Base-by-base conservation (phyloP, 2,329 filamentous ascomycete species). In the Neodidymelliopsis sp. region DNA sequence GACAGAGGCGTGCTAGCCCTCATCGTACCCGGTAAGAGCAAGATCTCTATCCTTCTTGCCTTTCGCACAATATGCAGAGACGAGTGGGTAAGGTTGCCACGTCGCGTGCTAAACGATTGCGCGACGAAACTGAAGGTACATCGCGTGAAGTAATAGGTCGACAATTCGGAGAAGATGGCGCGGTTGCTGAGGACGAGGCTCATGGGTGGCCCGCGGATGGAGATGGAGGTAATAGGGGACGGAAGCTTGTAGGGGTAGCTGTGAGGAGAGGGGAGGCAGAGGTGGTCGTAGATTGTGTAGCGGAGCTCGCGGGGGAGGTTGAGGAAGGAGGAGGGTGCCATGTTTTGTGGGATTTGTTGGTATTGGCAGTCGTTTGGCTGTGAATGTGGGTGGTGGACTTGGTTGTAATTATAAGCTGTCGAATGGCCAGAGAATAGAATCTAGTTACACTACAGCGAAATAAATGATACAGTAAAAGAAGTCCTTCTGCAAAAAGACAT, bases 281-380 rank as follows among this genome's bases (percentile, higher is more conserved):
- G 49, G 10, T 50, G 18, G 29, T 57, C 51, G 51, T 57, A 60
- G 13, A 60, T 52, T 16, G 52, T 24, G 35, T 57, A 53, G 31
- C 56, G 57, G 12, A 60, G 48, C 15, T 60, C 57, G 22, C 16
- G 16, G 3, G 57, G 56, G 12, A 60, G 54, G 20, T 29, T 13
- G 1, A 60, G 44, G 31, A 60, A 28, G 7, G 9, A 9, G 24
- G 37, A 10, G 10, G 27, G 12, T 23, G 24, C 20, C 24, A 28
- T 38, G 6, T n/a, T 24, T 5, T n/a, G 12, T 15, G 15, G 8
- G 15, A 19, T 20, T 18, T 24, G 6, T 3, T 36, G 33, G 20
- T 4, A 13, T 23, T 25, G 10, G 9, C 11, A 16, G 3, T 37
- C 20, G 34, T 25, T 15, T 16, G 22, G 33, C 7, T 4, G 23